phyloP scores from a whole-genome alignment of 2,329 filamentous ascomycete genomes.

The Cadophora luteo-olivacea region DNA sequence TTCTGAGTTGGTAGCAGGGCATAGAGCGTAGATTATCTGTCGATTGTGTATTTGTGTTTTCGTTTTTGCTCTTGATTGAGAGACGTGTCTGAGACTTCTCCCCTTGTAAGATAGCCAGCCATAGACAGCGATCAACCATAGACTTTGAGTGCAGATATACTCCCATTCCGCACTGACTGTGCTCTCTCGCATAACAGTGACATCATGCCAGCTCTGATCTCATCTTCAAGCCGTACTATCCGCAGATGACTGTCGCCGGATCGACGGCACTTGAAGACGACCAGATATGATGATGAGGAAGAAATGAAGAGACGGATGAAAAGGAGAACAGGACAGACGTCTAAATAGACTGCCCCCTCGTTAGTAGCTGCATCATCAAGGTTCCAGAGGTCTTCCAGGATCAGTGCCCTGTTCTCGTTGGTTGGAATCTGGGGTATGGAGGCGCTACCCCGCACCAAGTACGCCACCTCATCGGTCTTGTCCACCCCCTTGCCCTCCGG shows the following conservation, averaged over 20 bases:
- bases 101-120: conserved; percentile 11
- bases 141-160: background rate
- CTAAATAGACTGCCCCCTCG: conserved; percentile 24
- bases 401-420: conserved; percentile 18
- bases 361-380: conserved; percentile 11
- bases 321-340: conserved; percentile 23
- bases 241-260: background rate
- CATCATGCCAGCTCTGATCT: background rate
- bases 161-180: background rate
- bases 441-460: conserved; percentile 24
- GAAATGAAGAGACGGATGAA: conserved; percentile 1
- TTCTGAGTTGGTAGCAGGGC: background rate
- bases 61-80: background rate
- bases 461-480: conserved; percentile 9
- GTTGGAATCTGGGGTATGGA: conserved; percentile 23
- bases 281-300: background rate
- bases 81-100: background rate
- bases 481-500: background rate
- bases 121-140: conserved; percentile 8
- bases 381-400: background rate
- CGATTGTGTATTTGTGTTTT: background rate
- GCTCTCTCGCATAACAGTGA: background rate
- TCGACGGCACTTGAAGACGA: background rate
- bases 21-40: conserved; percentile 1
- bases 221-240: background rate